Evolutionary conservation across 768 basidiomycete genomes (phyloP).

Genomic region (Mycena maculata): DNA sequence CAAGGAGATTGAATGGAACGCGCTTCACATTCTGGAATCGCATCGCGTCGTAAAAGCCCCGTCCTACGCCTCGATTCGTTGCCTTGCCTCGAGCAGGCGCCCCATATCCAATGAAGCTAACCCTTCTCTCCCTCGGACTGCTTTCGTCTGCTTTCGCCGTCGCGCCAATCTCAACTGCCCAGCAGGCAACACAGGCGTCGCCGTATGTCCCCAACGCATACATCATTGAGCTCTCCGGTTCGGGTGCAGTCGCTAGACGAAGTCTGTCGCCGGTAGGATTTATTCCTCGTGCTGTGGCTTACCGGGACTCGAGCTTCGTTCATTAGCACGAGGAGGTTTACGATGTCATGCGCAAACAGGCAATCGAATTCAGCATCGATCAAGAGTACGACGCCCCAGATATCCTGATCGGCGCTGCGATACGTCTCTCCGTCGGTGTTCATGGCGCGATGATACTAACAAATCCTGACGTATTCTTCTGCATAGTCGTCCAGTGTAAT

Average conservation of each 20-base stretch:
- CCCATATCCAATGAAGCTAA: slow-evolving; percentile 7
- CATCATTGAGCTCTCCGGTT: slow-evolving; percentile 24
- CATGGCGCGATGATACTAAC: neutral
- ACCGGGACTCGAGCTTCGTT: neutral
- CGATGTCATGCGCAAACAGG: slow-evolving; percentile 39
- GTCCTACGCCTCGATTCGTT: neutral
- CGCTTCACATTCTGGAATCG: slow-evolving; percentile 24
- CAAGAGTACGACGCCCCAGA: slow-evolving; percentile 51
- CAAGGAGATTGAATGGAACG: neutral
- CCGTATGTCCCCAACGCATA: slow-evolving; percentile 24
- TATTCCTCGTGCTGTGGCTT: neutral
- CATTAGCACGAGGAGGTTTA: slow-evolving; percentile 51
- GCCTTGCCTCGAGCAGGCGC: slow-evolving; percentile 14
- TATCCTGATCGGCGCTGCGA: slow-evolving; percentile 55
- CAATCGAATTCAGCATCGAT: slow-evolving; percentile 42
- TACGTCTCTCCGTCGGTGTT: slow-evolving; percentile 47
- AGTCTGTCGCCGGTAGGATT: neutral
- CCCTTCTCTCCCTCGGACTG: slow-evolving; percentile 7
- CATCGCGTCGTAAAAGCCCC: slow-evolving; percentile 3
- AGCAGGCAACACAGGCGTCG: slow-evolving; percentile 18
- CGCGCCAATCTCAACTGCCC: slow-evolving; percentile 15
- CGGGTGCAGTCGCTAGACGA: slow-evolving; percentile 1
- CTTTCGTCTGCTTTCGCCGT: slow-evolving; percentile 14
- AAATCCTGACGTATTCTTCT: neutral
- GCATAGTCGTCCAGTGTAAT: slow-evolving; percentile 19